Evolutionary conservation across 2,329 filamentous ascomycete genomes (phyloP).

Genomic region (Phaeosphaeriaceae sp.): DNA sequence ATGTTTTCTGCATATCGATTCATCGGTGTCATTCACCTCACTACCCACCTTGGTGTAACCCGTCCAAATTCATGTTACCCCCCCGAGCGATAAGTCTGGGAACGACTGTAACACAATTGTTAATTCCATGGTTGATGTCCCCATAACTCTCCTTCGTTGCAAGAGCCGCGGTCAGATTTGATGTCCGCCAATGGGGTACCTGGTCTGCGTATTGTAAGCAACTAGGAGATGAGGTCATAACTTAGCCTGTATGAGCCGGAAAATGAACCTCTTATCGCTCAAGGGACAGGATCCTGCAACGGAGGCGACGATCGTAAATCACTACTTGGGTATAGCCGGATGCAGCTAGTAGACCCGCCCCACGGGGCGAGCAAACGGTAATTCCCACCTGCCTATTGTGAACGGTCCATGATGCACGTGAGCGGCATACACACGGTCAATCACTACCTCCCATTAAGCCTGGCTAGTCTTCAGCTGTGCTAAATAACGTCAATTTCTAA

Average conservation of each 20-base stretch:
- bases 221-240: neutral
- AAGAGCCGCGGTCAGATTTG: neutral
- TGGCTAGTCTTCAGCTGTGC: neutral
- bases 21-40: no score
- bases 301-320: neutral
- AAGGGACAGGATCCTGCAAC: neutral
- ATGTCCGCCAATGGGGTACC: neutral
- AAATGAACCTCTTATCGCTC: neutral
- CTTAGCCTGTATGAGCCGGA: neutral
- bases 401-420: neutral
- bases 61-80: no score
- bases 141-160: no score
- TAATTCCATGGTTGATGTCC: no score
- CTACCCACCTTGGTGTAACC: no score
- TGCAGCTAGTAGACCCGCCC: neutral
- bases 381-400: slow-evolving; percentile 3
- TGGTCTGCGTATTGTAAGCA: neutral
- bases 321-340: neutral
- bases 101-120: no score
- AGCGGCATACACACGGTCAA: neutral
- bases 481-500: neutral
- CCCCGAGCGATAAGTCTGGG: no score
- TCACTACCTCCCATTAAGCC: neutral
- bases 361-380: neutral
- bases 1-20: no score